phyloP scores from a whole-genome alignment of 371 early-diverging fungal genomes.

The Rhizopus microsporus region DNA sequence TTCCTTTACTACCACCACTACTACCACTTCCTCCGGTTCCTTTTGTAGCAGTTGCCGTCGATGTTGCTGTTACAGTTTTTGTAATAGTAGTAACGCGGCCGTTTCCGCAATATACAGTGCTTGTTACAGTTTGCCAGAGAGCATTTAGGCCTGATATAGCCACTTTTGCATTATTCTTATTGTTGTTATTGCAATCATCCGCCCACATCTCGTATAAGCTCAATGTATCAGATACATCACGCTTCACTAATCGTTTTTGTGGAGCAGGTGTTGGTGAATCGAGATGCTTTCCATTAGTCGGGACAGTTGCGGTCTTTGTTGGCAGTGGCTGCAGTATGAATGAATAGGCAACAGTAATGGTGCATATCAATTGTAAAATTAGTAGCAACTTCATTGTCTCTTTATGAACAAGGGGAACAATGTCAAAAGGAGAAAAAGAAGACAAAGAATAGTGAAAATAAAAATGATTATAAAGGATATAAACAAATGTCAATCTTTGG shows the following conservation, averaged over 20 bases:
- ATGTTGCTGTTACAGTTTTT: conserved; percentile 25
- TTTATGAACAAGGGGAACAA: neutral
- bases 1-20: neutral
- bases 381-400: neutral
- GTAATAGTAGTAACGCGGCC: conserved; percentile 24
- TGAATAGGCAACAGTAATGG: neutral
- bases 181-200: conserved; percentile 13
- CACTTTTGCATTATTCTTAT: conserved; percentile 13
- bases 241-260: conserved; percentile 7
- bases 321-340: neutral
- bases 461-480: too few species aligned
- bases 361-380: neutral
- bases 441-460: neutral
- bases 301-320: neutral
- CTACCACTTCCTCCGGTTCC: conserved; percentile 3
- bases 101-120: conserved; percentile 33
- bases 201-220: conserved; percentile 35
- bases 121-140: conserved; percentile 31
- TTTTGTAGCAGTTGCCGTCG: conserved; percentile 11
- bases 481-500: too few species aligned
- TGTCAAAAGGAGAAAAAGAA: neutral
- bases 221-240: conserved; percentile 28
- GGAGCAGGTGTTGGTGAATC: conserved; percentile 15
- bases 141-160: conserved; percentile 22
- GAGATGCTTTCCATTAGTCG: neutral